Percentiles rank a stretch among this genome's conserved stretches.
Conservation (phyloP, 2,329 filamentous ascomycete genomes). For the Knufia fluminis region DNA sequence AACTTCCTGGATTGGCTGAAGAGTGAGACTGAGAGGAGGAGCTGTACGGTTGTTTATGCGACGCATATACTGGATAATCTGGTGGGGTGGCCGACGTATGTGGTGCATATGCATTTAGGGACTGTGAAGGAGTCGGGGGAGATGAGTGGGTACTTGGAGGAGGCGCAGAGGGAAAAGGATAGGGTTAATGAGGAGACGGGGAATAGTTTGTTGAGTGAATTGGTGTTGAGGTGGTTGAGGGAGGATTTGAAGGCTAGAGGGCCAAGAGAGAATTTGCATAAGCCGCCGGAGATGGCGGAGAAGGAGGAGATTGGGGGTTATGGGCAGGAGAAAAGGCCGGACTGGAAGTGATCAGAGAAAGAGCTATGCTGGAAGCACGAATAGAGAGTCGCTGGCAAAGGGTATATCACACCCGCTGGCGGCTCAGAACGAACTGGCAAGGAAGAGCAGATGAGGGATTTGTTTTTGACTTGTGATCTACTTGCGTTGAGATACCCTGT, state of each 20-base stretch:
- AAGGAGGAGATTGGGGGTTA: constrained; percentile 54
- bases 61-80: constrained; percentile 96
- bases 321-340: constrained; percentile 43
- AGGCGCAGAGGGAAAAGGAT: constrained; percentile 42
- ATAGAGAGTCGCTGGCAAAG: too few species aligned
- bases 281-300: constrained; percentile 1
- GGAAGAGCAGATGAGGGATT: too few species aligned
- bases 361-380: too few species aligned
- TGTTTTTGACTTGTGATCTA: neutral
- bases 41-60: constrained; percentile 91
- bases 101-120: constrained; percentile 91
- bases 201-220: constrained; percentile 75
- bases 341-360: neutral
- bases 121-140: constrained; percentile 77
- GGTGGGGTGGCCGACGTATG: constrained; percentile 85
- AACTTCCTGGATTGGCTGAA: constrained; percentile 83
- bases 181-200: constrained; percentile 43
- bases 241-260: constrained; percentile 27
- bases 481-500: constrained; percentile 9
- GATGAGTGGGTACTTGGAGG: constrained; percentile 53
- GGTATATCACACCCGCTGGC: too few species aligned
- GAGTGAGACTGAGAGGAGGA: constrained; percentile 68
- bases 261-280: constrained; percentile 25
- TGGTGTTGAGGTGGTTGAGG: constrained; percentile 80
- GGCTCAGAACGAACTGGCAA: too few species aligned